Evolutionary conservation across 2,329 filamentous ascomycete species (phyloP).

Genomic region (Penicillium decumbens): DNA sequence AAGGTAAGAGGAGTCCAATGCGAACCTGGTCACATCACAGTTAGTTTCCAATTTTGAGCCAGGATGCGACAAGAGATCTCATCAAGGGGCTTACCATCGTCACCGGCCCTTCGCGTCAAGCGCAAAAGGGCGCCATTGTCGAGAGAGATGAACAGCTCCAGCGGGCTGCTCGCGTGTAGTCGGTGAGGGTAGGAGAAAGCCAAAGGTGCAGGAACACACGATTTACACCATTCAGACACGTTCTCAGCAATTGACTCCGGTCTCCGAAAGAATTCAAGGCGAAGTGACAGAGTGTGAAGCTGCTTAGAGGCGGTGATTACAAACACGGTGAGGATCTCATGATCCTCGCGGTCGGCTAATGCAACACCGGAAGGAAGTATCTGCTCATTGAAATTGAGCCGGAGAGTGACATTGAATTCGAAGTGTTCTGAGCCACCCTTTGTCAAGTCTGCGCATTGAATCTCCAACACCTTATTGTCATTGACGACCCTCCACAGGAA

Average conservation of each 20-base stretch:
- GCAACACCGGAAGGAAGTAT: conserved; percentile 75
- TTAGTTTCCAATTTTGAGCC: conserved; percentile 8
- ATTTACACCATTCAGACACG: conserved; percentile 71
- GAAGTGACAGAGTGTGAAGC: conserved; percentile 77
- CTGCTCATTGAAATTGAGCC: conserved; percentile 68
- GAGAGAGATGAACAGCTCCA: conserved; percentile 70
- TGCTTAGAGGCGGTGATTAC: conserved; percentile 73
- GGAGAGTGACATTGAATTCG: conserved; percentile 70
- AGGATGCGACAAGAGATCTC: neutral
- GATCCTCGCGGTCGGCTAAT: conserved; percentile 72
- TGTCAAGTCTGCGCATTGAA: conserved; percentile 76
- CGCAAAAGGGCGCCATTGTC: conserved; percentile 53
- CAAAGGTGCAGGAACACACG: conserved; percentile 67
- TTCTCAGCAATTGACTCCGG: conserved; percentile 65
- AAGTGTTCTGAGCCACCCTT: conserved; percentile 57
- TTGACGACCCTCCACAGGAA: conserved; percentile 90
- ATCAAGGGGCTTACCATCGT: conserved; percentile 43
- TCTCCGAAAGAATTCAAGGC: conserved; percentile 74
- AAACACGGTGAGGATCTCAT: conserved; percentile 73
- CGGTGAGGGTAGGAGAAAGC: conserved; percentile 75
- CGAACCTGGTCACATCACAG: conserved; percentile 28
- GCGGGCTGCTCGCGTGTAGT: conserved; percentile 66
- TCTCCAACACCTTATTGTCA: conserved; percentile 71
- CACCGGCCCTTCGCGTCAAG: conserved; percentile 58
- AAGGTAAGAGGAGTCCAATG: conserved; percentile 46